Base-by-base conservation (phyloP, 2,329 filamentous ascomycete genomes). In the Grosmannia huntii region DNA sequence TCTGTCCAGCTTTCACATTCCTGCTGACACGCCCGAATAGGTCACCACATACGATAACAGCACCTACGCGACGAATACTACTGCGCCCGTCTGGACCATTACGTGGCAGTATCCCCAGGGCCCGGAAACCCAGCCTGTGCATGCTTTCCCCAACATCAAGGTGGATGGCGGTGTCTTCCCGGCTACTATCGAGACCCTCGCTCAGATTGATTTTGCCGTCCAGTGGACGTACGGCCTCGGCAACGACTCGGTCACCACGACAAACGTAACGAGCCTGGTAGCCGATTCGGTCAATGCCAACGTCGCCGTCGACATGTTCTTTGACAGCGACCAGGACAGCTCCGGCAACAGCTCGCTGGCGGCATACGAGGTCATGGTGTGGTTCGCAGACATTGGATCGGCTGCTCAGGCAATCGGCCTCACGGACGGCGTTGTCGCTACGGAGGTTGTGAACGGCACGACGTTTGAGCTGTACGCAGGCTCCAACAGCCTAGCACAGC, bases 231-330 rank as follows among this genome's bases (percentile, higher is more conserved):
- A 79, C 63, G 71, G 71, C n/a, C 51, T 72, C 9, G 76, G 78
- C 60, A 73, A 79, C 62, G 59, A 61, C 14, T 68, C 70, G 0
- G 67, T 66, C 5, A 64, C 68, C 1, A 66, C 66, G 12, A 74
- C 73, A 2, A 68, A 73, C 59, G 60, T 67, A 3, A 41, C 66
- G 0, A 65, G 66, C 0, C 66, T 80, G 14, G 64, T 60, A 3
- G 60, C 66, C 0, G 66, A 68, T n/a, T 61, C 65, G 0, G 67
- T 80, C 60, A 78, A 79, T 63, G 69, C 77, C 66, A 82, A 82
- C 70, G 78, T 83, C 38, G 79, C 78, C 41, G 70, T 83, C 60
- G 80, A 83, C 69, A 79, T 82, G 73, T 83, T 82, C 67, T 67
- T 82, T 57, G 79, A 81, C 62, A 65, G 63, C 28, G 71, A 79